Evolutionary conservation across 2,329 filamentous ascomycete genomes (phyloP).

Genomic region (Ophidiomyces ophidiicola): DNA sequence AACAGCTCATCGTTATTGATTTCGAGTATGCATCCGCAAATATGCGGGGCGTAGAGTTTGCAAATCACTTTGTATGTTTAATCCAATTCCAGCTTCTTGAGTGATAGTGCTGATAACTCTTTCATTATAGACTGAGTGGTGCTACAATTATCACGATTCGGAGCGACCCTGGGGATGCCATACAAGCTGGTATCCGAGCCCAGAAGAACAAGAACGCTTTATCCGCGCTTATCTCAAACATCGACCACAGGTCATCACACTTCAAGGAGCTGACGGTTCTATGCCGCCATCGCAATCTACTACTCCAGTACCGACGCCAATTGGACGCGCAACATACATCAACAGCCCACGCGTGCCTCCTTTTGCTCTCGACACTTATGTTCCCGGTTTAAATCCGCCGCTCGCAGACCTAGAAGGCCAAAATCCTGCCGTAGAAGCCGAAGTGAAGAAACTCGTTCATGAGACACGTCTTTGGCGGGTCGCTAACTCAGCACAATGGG

Average conservation of each 20-base stretch:
- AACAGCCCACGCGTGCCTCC: conserved; percentile 35
- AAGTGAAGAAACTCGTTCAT: conserved; percentile 58
- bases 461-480: conserved; percentile 78
- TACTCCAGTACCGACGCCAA: conserved; percentile 16
- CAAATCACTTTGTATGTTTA: conserved; percentile 93
- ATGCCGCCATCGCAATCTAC: neutral
- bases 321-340: conserved; percentile 21
- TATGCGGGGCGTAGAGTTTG: conserved; percentile 75
- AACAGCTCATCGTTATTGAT: conserved; percentile 92
- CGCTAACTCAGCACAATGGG: conserved; percentile 81
- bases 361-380: conserved; percentile 72
- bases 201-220: conserved; percentile 73
- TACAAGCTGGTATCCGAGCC: conserved; percentile 57
- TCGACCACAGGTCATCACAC: conserved; percentile 42
- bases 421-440: conserved; percentile 53
- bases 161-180: conserved; percentile 55
- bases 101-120: too few relatives aligned
- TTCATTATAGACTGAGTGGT: conserved; percentile 62
- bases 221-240: conserved; percentile 79
- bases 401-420: conserved; percentile 48
- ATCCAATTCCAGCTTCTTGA: too few relatives aligned
- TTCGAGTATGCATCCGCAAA: conserved; percentile 96
- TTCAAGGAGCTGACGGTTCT: conserved; percentile 10
- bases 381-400: conserved; percentile 39
- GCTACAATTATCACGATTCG: conserved; percentile 87